These are phyloP conservation scores for Fusarium hainanense DNA, from an alignment of 2,329 filamentous ascomycete species.

Conservation along the genomic window DNA sequence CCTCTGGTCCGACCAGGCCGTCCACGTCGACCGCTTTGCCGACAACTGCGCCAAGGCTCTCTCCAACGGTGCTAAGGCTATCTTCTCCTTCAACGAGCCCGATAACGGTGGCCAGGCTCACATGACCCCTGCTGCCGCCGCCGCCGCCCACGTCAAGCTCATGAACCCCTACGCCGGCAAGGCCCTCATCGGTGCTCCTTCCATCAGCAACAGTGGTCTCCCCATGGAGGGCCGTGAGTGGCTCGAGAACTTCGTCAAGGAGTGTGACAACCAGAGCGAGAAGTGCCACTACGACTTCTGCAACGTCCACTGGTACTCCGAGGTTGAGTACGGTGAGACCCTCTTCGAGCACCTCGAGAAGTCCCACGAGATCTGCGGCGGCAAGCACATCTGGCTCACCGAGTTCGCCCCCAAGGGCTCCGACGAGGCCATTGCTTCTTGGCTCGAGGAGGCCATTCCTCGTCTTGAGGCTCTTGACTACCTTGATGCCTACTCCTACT, in stretches of 20 bases:
- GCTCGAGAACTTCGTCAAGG: slow-evolving; percentile 63
- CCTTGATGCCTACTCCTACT: slow-evolving; percentile 68
- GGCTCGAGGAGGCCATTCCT: slow-evolving; percentile 62
- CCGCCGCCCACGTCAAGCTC: slow-evolving; percentile 62
- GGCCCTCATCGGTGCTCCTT: slow-evolving; percentile 67
- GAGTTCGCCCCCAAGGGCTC: slow-evolving; percentile 69
- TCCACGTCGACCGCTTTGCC: slow-evolving; percentile 62
- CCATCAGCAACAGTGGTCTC: slow-evolving; percentile 69
- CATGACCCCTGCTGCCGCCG: slow-evolving; percentile 63
- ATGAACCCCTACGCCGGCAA: slow-evolving; percentile 67
- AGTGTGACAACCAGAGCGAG: slow-evolving; percentile 56
- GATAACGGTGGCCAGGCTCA: slow-evolving; percentile 71
- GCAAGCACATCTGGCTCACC: slow-evolving; percentile 68
- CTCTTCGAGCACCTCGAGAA: slow-evolving; percentile 66
- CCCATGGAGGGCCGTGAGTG: slow-evolving; percentile 65
- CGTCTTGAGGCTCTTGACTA: slow-evolving; percentile 62
- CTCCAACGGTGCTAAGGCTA: slow-evolving; percentile 62
- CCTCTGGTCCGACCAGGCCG: slow-evolving; percentile 65
- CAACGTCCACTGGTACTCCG: slow-evolving; percentile 73
- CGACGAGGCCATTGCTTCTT: slow-evolving; percentile 55
- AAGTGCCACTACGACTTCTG: slow-evolving; percentile 69
- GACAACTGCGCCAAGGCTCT: slow-evolving; percentile 64
- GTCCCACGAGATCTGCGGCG: slow-evolving; percentile 57
- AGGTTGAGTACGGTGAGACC: slow-evolving; percentile 56
- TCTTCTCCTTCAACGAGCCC: slow-evolving; percentile 79